A percentile compares a stretch with the other conserved stretches of the same genome.
phyloP scores from a whole-genome alignment of 371 early-diverging fungal genomes.

The Mucor plumbeus region DNA sequence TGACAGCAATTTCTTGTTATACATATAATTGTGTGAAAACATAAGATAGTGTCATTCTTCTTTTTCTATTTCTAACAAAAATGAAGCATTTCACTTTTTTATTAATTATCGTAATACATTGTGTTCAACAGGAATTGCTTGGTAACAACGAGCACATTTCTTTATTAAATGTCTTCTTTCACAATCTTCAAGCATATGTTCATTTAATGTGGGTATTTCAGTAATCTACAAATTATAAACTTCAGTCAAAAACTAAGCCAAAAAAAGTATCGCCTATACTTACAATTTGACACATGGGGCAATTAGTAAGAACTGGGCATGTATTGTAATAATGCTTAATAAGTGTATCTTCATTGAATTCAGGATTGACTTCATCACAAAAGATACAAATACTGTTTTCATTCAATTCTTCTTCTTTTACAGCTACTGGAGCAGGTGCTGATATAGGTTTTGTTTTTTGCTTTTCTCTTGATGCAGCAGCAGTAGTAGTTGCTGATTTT shows the following conservation, averaged over 20 bases:
- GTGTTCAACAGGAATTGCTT: conserved; percentile 63
- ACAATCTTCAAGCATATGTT: conserved; percentile 73
- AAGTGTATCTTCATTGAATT: conserved; percentile 75
- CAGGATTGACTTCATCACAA: conserved; percentile 70
- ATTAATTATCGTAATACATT: neutral
- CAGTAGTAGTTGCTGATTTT: neutral
- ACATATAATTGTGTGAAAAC: neutral
- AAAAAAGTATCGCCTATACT: conserved; percentile 15
- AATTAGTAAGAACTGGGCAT: conserved; percentile 74
- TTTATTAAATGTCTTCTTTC: conserved; percentile 62
- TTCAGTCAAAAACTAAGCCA: too few relatives aligned
- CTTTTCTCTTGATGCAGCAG: neutral
- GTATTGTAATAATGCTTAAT: conserved; percentile 80
- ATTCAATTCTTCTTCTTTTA: neutral
- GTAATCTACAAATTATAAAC: conserved; percentile 55
- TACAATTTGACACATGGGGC: conserved; percentile 75
- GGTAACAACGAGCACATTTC: conserved; percentile 68
- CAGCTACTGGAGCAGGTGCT: neutral
- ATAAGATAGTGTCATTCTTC: neutral
- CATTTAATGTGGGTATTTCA: conserved; percentile 71
- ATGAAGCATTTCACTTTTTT: neutral
- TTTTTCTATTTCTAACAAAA: neutral
- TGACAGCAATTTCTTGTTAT: neutral
- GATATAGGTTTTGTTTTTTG: neutral
- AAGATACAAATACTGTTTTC: conserved; percentile 67